Conservation (phyloP, 2,329 filamentous ascomycete genomes). For the Ceratocystis eucalypticola region DNA sequence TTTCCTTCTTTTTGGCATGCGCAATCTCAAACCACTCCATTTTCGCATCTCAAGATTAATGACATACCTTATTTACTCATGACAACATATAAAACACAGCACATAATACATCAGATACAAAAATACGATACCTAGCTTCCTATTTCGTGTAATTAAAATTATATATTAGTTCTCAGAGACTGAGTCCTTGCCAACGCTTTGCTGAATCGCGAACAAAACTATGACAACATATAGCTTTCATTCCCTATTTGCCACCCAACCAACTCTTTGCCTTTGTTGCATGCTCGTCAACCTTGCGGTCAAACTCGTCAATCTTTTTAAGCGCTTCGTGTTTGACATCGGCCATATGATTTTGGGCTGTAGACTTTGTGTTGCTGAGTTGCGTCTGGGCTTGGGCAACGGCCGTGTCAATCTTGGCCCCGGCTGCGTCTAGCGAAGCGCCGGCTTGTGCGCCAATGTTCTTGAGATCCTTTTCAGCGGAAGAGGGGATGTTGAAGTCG, state of each 20-base stretch:
- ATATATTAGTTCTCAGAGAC: background rate
- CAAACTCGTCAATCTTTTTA: constrained; percentile 68
- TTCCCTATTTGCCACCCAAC: constrained; percentile 53
- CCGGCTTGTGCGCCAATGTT: constrained; percentile 37
- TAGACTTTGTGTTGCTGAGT: constrained; percentile 46
- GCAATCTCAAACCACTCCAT: background rate
- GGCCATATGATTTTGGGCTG: constrained; percentile 46
- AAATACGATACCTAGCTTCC: background rate
- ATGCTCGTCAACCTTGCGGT: constrained; percentile 66
- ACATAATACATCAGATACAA: background rate
- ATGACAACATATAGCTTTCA: background rate
- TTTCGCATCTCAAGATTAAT: background rate
- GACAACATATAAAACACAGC: background rate
- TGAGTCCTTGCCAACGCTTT: background rate
- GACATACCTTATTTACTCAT: background rate
- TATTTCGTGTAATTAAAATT: background rate
- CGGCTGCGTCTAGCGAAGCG: constrained; percentile 53
- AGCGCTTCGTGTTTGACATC: constrained; percentile 50
- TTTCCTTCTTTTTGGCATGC: background rate
- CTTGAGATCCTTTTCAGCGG: constrained; percentile 51
- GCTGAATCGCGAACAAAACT: background rate
- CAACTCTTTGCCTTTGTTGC: constrained; percentile 78
- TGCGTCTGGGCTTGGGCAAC: constrained; percentile 50
- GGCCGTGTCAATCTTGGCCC: constrained; percentile 26
- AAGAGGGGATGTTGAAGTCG: constrained; percentile 58